These are phyloP conservation scores for Fusarium albosuccineum DNA, from an alignment of 2,329 filamentous ascomycete genomes.

Conservation along the genomic window DNA sequence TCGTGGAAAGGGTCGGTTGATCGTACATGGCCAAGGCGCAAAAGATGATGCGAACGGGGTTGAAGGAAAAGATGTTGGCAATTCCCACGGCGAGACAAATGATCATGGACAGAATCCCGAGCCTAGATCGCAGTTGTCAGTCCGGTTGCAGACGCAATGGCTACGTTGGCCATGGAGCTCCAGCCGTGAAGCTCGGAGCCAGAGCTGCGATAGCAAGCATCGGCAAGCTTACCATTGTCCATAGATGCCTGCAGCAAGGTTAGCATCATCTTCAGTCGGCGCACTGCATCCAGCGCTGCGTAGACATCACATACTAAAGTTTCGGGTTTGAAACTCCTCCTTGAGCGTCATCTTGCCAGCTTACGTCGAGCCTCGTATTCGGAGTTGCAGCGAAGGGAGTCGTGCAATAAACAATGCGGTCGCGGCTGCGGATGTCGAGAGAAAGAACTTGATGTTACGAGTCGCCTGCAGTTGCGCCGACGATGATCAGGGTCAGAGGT, in stretches of 20 bases:
- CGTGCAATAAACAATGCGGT: conserved; percentile 22
- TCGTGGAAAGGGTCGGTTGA: conserved; percentile 21
- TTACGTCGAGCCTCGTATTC: conserved; percentile 45
- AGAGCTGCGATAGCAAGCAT: conserved; percentile 7
- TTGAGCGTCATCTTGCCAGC: conserved; percentile 74
- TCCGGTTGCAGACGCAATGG: conserved; percentile 13
- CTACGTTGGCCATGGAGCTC: conserved; percentile 13
- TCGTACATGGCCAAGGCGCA: conserved; percentile 67
- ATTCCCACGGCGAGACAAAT: conserved; percentile 78
- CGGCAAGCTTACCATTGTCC: conserved; percentile 75
- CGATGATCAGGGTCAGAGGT: conserved; percentile 27
- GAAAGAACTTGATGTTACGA: conserved; percentile 30
- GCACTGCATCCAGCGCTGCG: conserved; percentile 14
- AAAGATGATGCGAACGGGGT: conserved; percentile 64
- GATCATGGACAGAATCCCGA: conserved; percentile 78
- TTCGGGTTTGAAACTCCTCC: conserved; percentile 79
- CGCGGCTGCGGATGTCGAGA: conserved; percentile 18
- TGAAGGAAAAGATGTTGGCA: conserved; percentile 73
- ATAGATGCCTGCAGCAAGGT: conserved; percentile 72
- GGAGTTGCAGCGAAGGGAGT: conserved; percentile 26
- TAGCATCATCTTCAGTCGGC: conserved; percentile 44
- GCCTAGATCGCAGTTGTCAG: conserved; percentile 59
- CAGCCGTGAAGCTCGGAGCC: conserved; percentile 16
- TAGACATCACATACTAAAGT: conserved; percentile 73
- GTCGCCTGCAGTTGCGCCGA: conserved; percentile 37